A percentile compares a stretch with the other conserved stretches of the same genome.
These are phyloP conservation scores for Chondrostereum purpureum DNA, from an alignment of 1,284 basidiomycete genomes.

Conservation along the genomic window DNA sequence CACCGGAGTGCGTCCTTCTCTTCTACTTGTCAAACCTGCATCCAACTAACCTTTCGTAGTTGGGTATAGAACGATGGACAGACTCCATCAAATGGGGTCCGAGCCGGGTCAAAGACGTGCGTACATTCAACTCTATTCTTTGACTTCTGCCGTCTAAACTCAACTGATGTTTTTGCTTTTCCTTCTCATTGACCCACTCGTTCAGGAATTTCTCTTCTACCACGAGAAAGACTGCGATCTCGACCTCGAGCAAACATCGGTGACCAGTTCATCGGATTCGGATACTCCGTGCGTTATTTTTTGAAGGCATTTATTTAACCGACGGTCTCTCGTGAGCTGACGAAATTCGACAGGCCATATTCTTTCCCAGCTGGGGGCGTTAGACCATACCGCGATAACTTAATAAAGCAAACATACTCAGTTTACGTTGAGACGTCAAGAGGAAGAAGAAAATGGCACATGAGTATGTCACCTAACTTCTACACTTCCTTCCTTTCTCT, in stretches of 20 bases:
- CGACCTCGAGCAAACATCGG: conserved; percentile 36
- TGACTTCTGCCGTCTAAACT: conserved; percentile 4
- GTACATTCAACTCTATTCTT: conserved; percentile 18
- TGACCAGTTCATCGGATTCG: too few relatives aligned
- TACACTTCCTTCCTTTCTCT: too few relatives aligned
- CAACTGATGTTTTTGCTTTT: too few relatives aligned
- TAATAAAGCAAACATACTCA: conserved; percentile 77
- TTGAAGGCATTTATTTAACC: conserved; percentile 1
- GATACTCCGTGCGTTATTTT: conserved; percentile 26
- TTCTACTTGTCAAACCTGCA: conserved; percentile 5
- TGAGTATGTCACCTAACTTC: conserved; percentile 67
- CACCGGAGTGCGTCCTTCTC: conserved; percentile 46
- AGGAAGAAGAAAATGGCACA: conserved; percentile 71
- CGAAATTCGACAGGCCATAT: conserved; percentile 1
- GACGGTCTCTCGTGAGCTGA: background rate
- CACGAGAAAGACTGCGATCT: conserved; percentile 50
- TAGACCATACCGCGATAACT: conserved; percentile 38
- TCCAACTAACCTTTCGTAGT: conserved; percentile 27
- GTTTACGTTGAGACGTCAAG: conserved; percentile 57
- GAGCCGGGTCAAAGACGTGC: conserved; percentile 67
- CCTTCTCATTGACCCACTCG: conserved; percentile 5
- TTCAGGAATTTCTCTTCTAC: conserved; percentile 71
- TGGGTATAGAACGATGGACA: conserved; percentile 76
- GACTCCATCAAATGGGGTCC: conserved; percentile 76
- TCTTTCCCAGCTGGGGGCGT: conserved; percentile 18